Conservation (phyloP, 2,329 filamentous ascomycete species). For the Paraphoma sp. region DNA sequence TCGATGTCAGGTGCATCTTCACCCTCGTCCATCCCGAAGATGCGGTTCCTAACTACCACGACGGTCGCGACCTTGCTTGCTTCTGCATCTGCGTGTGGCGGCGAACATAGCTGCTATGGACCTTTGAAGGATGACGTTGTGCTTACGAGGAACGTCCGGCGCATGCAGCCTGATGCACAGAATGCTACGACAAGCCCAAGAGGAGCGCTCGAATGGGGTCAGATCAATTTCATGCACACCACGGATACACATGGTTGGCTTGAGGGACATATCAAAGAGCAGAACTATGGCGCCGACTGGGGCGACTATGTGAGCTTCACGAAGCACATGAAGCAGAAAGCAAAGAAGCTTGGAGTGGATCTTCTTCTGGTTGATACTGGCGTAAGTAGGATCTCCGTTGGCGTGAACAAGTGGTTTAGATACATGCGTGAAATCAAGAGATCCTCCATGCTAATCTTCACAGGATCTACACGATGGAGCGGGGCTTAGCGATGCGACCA, state of each 20-base stretch:
- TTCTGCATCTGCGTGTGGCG: conserved; percentile 36
- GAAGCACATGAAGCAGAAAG: conserved; percentile 65
- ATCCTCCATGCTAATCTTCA: neutral
- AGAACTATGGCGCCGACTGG: conserved; percentile 71
- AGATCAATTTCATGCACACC: conserved; percentile 71
- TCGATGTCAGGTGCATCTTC: neutral
- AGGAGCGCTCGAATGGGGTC: conserved; percentile 64
- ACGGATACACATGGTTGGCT: conserved; percentile 69
- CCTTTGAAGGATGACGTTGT: conserved; percentile 49
- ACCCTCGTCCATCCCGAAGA: conserved; percentile 6
- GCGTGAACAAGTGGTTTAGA: neutral
- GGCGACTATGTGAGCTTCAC: conserved; percentile 69
- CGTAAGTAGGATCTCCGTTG: conserved; percentile 23
- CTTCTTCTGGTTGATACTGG: conserved; percentile 67
- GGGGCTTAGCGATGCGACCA: conserved; percentile 67
- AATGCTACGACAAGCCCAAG: conserved; percentile 47
- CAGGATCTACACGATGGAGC: conserved; percentile 71
- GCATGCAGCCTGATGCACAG: conserved; percentile 55
- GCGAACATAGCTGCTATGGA: conserved; percentile 46
- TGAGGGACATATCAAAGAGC: conserved; percentile 66
- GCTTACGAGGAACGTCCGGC: conserved; percentile 49
- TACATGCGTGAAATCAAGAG: no score
- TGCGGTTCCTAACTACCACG: conserved; percentile 13
- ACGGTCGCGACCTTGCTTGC: conserved; percentile 13
- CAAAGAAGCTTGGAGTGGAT: conserved; percentile 64